Base-by-base conservation (phyloP, 1,284 basidiomycete species). In the Trichosporon ovoides region DNA sequence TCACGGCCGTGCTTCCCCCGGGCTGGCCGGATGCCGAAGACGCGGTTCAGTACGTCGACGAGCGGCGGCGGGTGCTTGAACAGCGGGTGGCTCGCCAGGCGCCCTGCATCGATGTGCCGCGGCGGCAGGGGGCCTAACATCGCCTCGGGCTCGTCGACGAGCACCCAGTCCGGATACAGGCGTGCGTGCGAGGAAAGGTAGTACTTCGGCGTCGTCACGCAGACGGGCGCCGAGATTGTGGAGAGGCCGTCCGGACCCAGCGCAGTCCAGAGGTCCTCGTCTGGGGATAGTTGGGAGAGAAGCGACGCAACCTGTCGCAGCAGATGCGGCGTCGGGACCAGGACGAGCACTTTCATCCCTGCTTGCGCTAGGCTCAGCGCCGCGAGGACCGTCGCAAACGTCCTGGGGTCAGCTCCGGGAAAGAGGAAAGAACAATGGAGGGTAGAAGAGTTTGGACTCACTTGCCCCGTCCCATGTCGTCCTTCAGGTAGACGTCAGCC, bases 381-480 rank as follows among this genome's bases (percentile, higher is more conserved):
- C 1, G 63, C 63, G 3, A 73, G 52, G 2, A 67, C 65, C 13
- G 71, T 38, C 0, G 63, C 62, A 14, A 60, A 64, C 16, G 56
- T 58, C 24, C 58, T 60, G 52, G 5, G 19, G 28, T 31, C 28
- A 31, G 28, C 28, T 31, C 9, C 9, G 28, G 28, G 28, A 31
- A 31, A 9, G 4, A 9, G 28, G 9, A 9, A 31, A 31, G 5
- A 31, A 31, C 9, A 9, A 31, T 9, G 28, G 28, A n/a, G n/a
- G 16, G 3, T 9, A n/a, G n/a, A n/a, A n/a, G n/a, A n/a, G n/a
- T n/a, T 31, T 5, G 28, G 2, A 63, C 70, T 65, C 61, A 72
- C 70, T 73, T 73, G 33, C 71, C 71, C 7, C 68, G 64, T 3
- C 71, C 71, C 67, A 70, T 73, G 34, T 63, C 53, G 57, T 73